phyloP scores from a whole-genome alignment of 306 rosid genomes.

The Cucumis cinereus region DNA sequence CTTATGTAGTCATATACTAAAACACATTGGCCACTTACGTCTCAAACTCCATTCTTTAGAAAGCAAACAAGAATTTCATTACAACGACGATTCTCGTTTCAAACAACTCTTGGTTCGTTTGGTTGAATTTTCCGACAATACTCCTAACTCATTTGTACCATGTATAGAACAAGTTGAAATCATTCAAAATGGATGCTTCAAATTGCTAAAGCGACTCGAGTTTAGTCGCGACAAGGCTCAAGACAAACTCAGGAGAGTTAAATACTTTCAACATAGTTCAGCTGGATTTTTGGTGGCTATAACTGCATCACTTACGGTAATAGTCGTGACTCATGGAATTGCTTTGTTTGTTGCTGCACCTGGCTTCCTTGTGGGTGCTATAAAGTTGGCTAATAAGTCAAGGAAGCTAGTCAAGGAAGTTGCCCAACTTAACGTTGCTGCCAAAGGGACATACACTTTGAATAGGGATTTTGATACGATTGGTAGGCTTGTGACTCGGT shows the following conservation, averaged over 20 bases:
- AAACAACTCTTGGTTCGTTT: neutral
- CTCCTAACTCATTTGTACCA: slow-evolving; percentile 19
- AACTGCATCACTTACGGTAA: slow-evolving; percentile 28
- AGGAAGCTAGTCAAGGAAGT: slow-evolving; percentile 13
- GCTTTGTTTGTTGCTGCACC: slow-evolving; percentile 38
- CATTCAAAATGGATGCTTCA: slow-evolving; percentile 17
- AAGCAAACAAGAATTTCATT: neutral
- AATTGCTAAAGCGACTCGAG: slow-evolving; percentile 40
- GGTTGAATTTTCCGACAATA: no score
- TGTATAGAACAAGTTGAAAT: slow-evolving; percentile 1
- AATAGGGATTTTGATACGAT: slow-evolving; percentile 56
- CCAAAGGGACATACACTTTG: slow-evolving; percentile 57
- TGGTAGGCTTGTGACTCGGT: slow-evolving; percentile 42
- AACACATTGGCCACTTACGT: slow-evolving; percentile 40
- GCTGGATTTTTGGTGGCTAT: slow-evolving; percentile 20
- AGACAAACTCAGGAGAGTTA: slow-evolving; percentile 17
- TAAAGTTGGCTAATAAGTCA: slow-evolving; percentile 19
- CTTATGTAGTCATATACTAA: slow-evolving; percentile 41
- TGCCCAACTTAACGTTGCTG: slow-evolving; percentile 49
- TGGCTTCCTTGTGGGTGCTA: slow-evolving; percentile 14
- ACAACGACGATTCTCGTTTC: neutral
- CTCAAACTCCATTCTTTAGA: slow-evolving; percentile 12
- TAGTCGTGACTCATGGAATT: slow-evolving; percentile 42
- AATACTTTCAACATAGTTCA: slow-evolving; percentile 22
- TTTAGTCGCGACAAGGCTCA: slow-evolving; percentile 25